Conservation (phyloP, 1,284 basidiomycete species). For the Pyrrhoderma noxium region DNA sequence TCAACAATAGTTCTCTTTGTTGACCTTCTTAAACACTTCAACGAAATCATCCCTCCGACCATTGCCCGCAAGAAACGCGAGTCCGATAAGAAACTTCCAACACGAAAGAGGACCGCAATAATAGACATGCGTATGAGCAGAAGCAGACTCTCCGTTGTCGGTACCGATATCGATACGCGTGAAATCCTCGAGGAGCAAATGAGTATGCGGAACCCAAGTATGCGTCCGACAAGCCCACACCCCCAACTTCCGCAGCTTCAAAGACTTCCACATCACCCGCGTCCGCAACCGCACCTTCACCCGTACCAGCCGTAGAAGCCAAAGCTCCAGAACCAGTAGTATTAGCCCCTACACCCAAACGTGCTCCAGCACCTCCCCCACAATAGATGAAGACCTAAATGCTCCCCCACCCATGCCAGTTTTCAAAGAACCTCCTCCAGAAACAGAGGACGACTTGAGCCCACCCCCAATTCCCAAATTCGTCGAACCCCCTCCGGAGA, state of each 20-base stretch:
- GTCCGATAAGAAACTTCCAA: conserved; percentile 71
- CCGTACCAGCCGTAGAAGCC: conserved; percentile 15
- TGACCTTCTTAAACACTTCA: conserved; percentile 77
- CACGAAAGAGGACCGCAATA: conserved; percentile 81
- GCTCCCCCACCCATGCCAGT: conserved; percentile 25
- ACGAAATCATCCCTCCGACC: conserved; percentile 70
- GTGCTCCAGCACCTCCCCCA: conserved; percentile 20
- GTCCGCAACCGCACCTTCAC: conserved; percentile 8
- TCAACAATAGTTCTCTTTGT: conserved; percentile 59
- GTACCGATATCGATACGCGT: conserved; percentile 31
- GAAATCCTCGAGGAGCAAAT: conserved; percentile 39
- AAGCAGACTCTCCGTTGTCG: conserved; percentile 32
- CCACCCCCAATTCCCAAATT: conserved; percentile 33
- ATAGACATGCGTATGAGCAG: conserved; percentile 84
- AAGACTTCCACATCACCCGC: neutral
- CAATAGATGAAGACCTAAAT: conserved; percentile 17
- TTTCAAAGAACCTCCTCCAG: conserved; percentile 25
- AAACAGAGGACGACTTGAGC: conserved; percentile 16
- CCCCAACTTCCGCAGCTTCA: neutral
- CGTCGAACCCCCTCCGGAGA: conserved; percentile 35
- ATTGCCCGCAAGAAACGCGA: conserved; percentile 81
- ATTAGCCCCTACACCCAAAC: conserved; percentile 31
- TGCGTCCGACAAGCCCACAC: conserved; percentile 20
- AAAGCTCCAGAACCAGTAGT: conserved; percentile 19
- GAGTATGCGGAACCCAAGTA: conserved; percentile 47